Base-by-base conservation (phyloP, 1,284 basidiomycete species). In the Moniliophthora roreri region DNA sequence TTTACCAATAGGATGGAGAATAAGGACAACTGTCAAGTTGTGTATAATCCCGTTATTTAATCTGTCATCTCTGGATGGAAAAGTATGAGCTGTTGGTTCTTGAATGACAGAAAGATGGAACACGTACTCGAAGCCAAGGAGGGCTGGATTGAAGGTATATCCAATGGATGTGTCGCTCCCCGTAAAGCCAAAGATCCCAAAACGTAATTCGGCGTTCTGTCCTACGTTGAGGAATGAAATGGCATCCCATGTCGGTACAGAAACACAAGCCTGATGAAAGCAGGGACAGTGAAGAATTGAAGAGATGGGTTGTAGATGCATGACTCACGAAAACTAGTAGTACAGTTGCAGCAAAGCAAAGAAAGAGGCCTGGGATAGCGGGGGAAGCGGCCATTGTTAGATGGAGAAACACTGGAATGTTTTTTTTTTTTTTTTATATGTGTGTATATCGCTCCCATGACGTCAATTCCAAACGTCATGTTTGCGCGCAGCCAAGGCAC, bases 121-220 rank as follows among this genome's bases (percentile, higher is more conserved):
- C 15, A 46, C 39, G 28, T 34, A 52, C 51, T 52, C 51, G 26
- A 51, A 50, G 15, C 50, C 54, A 9, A 54, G 16, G 23, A 13
- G n/a, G n/a, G 46, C 0, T 3, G 62, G 38, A 28, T 38, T 52
- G 60, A 90, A 84, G 49, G 66, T 57, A 63, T 86, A 89, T 28
- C 87, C 87, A 52, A 89, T 67, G 57, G 73, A 58, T 8, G 67
- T 63, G 40, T 63, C 52, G 16, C 79, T 80, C n/a, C 85, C 88
- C 15, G 85, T 86, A 67, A 76, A 83, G 2, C 91, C 91, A 65
- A 91, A 91, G 23, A 89, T 81, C 63, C 91, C 91, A 60, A 85
- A 93, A 60, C 77, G 78, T 15, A 78, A 70, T 54, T 60, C 61
- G 3, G 62, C 65, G 5, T 68, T 70, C 5, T 66, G 63, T 4